phyloP scores from a whole-genome alignment of 495 filamentous ascomycete species.

The Neurospora tetrasperma region DNA sequence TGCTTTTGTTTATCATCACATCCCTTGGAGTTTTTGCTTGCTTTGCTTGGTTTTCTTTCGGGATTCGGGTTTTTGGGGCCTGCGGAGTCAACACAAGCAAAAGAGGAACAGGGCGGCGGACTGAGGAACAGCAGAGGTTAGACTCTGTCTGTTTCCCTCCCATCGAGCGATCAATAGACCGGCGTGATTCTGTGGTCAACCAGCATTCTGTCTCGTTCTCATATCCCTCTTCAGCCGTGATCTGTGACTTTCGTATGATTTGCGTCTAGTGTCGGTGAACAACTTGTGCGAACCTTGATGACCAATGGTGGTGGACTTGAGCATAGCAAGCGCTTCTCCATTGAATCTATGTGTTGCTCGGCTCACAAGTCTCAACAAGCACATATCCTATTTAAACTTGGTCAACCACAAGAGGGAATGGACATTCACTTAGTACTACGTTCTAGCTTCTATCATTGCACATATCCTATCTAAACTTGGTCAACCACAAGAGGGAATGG shows the following conservation, averaged over 20 bases:
- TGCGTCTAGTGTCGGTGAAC: background rate
- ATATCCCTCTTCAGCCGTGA: background rate
- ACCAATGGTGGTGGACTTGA: background rate
- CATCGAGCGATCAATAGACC: background rate
- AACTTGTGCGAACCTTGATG: background rate
- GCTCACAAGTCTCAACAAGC: background rate
- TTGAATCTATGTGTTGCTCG: background rate
- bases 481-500: background rate
- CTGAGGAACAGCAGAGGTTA: background rate
- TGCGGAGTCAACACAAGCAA: background rate
- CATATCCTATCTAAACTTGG: background rate
- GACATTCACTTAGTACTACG: background rate
- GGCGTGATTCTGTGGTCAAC: background rate
- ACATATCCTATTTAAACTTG: background rate
- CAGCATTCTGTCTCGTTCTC: background rate
- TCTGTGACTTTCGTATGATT: background rate
- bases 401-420: background rate
- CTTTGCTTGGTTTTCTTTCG: background rate
- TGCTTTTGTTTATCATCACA: background rate
- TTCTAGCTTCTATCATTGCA: conserved; percentile 16
- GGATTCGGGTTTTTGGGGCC: background rate
- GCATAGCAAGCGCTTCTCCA: background rate
- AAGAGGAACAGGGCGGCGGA: background rate
- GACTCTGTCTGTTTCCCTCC: background rate
- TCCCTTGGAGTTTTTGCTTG: background rate